phyloP scores from a whole-genome alignment of 805 yeast species.

The Ogataea paradorogensis region DNA sequence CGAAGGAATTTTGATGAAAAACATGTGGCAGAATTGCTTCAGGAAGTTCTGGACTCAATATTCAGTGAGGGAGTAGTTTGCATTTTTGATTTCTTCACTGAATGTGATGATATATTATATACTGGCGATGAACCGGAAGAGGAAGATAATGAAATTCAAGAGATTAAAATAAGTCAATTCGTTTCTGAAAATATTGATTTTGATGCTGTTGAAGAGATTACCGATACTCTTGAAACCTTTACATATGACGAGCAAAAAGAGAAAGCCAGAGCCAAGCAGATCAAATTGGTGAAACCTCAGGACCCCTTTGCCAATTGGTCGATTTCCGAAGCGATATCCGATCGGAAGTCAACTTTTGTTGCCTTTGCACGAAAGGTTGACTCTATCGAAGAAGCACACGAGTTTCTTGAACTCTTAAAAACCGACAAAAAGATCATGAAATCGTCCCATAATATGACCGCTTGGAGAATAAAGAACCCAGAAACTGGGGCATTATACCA shows the following conservation, averaged over 20 bases:
- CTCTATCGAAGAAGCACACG: slow-evolving; percentile 65
- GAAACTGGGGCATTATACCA: slow-evolving; percentile 57
- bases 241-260: slow-evolving; percentile 30
- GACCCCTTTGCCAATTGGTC: slow-evolving; percentile 73
- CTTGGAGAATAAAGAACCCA: slow-evolving; percentile 70
- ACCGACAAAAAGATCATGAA: slow-evolving; percentile 63
- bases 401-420: slow-evolving; percentile 48
- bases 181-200: slow-evolving; percentile 1
- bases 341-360: slow-evolving; percentile 81
- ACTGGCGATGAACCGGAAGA: slow-evolving; percentile 29
- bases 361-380: slow-evolving; percentile 66
- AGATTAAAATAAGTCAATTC: slow-evolving; percentile 9
- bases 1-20: slow-evolving; percentile 39
- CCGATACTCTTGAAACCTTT: slow-evolving; percentile 8
- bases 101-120: slow-evolving; percentile 53
- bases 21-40: slow-evolving; percentile 46
- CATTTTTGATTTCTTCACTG: slow-evolving; percentile 73
- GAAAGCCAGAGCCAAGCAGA: slow-evolving; percentile 22
- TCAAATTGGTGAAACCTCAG: slow-evolving; percentile 2
- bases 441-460: slow-evolving; percentile 80
- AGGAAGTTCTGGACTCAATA: slow-evolving; percentile 50
- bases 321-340: slow-evolving; percentile 71
- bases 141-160: slow-evolving; percentile 19
- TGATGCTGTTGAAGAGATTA: background rate
- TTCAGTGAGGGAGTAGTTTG: slow-evolving; percentile 67